phyloP scores from a whole-genome alignment of 495 filamentous ascomycete genomes.

The Opeltia flavorubescens region DNA sequence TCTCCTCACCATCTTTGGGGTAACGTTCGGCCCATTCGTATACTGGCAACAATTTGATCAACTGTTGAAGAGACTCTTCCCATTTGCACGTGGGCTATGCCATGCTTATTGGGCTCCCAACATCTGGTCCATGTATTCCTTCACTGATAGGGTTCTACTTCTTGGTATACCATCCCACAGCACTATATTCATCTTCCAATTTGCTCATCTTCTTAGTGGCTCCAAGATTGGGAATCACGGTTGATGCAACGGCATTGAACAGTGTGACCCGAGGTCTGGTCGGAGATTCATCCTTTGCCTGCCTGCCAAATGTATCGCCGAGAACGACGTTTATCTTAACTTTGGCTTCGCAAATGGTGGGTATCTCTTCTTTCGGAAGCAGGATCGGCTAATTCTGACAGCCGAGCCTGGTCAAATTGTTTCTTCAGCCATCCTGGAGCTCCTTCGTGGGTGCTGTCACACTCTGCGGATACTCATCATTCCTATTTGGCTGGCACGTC shows the following conservation, averaged over 20 bases:
- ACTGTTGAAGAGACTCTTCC: slow-evolving; percentile 72
- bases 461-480: slow-evolving; percentile 91
- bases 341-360: slow-evolving; percentile 62
- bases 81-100: slow-evolving; percentile 83
- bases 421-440: slow-evolving; percentile 66
- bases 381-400: slow-evolving; percentile 17
- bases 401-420: slow-evolving; percentile 70
- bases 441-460: slow-evolving; percentile 81
- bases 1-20: slow-evolving; percentile 55
- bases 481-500: slow-evolving; percentile 97
- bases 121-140: slow-evolving; percentile 94
- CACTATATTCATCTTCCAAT: neutral
- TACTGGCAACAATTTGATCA: slow-evolving; percentile 81
- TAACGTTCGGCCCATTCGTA: slow-evolving; percentile 84
- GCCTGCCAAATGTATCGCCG: slow-evolving; percentile 75
- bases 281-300: slow-evolving; percentile 88
- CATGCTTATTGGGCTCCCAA: slow-evolving; percentile 99
- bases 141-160: slow-evolving; percentile 71
- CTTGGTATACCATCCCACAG: slow-evolving; percentile 37
- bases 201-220: slow-evolving; percentile 43
- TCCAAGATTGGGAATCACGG: slow-evolving; percentile 56
- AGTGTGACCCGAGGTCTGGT: slow-evolving; percentile 89
- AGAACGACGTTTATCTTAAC: slow-evolving; percentile 70
- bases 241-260: slow-evolving; percentile 59
- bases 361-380: slow-evolving; percentile 8